phyloP scores from a whole-genome alignment of 148 eudicot genomes.

The Amaranthus palmeri region DNA sequence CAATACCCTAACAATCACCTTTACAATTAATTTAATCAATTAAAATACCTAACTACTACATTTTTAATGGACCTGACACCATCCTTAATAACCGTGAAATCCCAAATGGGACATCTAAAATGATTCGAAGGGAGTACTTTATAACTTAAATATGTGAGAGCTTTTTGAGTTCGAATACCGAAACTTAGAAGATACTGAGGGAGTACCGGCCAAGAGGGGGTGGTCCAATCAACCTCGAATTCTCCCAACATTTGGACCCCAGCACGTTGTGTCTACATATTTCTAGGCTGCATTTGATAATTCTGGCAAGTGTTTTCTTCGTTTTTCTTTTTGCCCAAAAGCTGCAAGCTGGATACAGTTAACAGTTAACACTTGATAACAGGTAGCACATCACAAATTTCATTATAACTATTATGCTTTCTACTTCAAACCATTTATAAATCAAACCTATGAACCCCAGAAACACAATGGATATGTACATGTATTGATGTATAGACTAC shows the following conservation, averaged over 20 bases:
- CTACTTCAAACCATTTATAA: neutral
- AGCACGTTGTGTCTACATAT: neutral
- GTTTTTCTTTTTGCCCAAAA: neutral
- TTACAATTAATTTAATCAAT: too few species aligned
- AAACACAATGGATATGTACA: constrained; percentile 16
- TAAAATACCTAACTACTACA: too few species aligned
- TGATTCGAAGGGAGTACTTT: too few species aligned
- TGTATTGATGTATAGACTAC: neutral
- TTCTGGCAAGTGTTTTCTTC: neutral
- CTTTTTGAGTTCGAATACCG: too few species aligned
- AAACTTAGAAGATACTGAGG: too few species aligned
- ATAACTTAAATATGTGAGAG: too few species aligned
- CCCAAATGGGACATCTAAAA: too few species aligned
- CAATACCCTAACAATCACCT: too few species aligned
- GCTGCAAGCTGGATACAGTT: constrained; percentile 16
- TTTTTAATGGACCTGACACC: too few species aligned
- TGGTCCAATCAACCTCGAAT: neutral
- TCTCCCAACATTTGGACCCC: neutral
- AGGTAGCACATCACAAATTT: neutral
- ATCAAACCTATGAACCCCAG: neutral
- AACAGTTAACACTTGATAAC: neutral
- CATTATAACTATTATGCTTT: neutral
- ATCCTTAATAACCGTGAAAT: too few species aligned
- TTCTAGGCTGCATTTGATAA: neutral
- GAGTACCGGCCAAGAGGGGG: neutral